phyloP scores from a whole-genome alignment of 768 basidiomycete species.

The Suillus subaureus region DNA sequence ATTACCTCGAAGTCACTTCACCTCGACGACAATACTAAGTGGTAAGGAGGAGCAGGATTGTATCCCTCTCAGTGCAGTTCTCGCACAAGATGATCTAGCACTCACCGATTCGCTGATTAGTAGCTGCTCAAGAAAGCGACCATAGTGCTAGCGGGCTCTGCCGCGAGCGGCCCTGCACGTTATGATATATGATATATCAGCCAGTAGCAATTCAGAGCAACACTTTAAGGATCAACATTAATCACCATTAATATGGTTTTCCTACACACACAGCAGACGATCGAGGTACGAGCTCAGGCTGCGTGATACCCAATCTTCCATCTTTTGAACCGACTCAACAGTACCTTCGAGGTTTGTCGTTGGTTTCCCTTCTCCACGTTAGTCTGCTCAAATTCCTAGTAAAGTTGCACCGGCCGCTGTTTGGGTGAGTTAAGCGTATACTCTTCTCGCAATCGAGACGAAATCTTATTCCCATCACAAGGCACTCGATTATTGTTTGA shows the following conservation, averaged over 20 bases:
- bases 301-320: not conserved
- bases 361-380: not conserved
- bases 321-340: not conserved
- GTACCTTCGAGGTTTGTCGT: slow-evolving; percentile 13
- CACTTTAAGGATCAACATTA: no score
- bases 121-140: no score
- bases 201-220: no score
- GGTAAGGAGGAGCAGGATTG: no score
- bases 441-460: not conserved
- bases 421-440: slow-evolving; percentile 6
- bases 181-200: no score
- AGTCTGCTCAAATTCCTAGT: not conserved
- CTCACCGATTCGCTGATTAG: no score
- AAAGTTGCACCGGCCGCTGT: slow-evolving; percentile 12
- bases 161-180: no score
- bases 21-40: no score
- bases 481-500: slow-evolving; percentile 13
- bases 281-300: slow-evolving; percentile 2
- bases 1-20: no score
- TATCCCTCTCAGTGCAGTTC: no score
- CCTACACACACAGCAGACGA: slow-evolving; percentile 11
- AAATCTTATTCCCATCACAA: not conserved
- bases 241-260: not conserved
- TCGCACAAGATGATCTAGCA: no score
- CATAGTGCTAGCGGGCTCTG: no score